phyloP scores from a whole-genome alignment of 768 basidiomycete species.

The Boletus sp. region DNA sequence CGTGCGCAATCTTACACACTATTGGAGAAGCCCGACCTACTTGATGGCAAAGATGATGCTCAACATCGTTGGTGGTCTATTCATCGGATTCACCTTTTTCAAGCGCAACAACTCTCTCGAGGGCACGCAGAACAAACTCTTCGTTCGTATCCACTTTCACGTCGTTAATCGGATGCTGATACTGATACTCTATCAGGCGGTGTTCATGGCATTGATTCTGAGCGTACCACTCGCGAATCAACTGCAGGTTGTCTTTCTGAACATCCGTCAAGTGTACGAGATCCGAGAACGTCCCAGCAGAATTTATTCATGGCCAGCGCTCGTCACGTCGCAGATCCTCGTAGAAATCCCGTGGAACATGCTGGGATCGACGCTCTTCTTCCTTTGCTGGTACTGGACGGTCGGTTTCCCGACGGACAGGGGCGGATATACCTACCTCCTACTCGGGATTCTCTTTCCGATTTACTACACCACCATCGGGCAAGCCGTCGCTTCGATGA shows the following conservation, averaged over 20 bases:
- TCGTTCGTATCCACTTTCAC: constrained; percentile 39
- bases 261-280: constrained; percentile 59
- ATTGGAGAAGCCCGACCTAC: constrained; percentile 60
- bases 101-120: constrained; percentile 49
- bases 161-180: background rate
- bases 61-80: constrained; percentile 51
- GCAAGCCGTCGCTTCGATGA: constrained; percentile 59
- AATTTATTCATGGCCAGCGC: constrained; percentile 64
- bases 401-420: constrained; percentile 54
- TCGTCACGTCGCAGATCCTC: constrained; percentile 52
- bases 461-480: constrained; percentile 61
- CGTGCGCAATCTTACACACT: constrained; percentile 41
- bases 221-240: constrained; percentile 57
- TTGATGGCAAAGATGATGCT: constrained; percentile 55
- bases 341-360: constrained; percentile 64
- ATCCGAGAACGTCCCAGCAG: constrained; percentile 61
- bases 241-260: constrained; percentile 58
- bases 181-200: constrained; percentile 33
- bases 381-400: constrained; percentile 69
- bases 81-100: constrained; percentile 64
- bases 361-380: constrained; percentile 53
- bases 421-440: constrained; percentile 58
- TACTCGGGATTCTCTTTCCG: constrained; percentile 52
- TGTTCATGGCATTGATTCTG: constrained; percentile 54
- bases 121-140: constrained; percentile 64